Conservation (phyloP, 148 eudicot genomes). For the Cornus suecica region DNA sequence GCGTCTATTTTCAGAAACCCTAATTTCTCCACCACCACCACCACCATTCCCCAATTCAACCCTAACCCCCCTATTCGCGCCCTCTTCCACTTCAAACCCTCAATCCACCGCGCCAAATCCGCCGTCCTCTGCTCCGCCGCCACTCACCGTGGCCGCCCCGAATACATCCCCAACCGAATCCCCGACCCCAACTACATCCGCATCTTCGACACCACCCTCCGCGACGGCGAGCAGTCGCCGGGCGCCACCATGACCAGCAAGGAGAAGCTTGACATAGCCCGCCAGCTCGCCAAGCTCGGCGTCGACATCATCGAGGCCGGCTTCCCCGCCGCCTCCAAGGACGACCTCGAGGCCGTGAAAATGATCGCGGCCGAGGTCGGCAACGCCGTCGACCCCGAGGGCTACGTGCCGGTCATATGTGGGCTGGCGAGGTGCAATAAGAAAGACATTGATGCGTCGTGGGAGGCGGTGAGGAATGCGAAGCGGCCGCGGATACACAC, state of each 20-base stretch:
- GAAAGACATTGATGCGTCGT: conserved; percentile 73
- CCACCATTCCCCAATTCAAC: not conserved
- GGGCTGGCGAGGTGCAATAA: conserved; percentile 85
- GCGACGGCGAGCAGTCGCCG: conserved; percentile 95
- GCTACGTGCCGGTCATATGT: conserved; percentile 83
- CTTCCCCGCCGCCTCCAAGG: conserved; percentile 77
- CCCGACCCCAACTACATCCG: conserved; percentile 74
- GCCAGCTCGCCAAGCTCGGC: conserved; percentile 67
- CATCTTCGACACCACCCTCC: conserved; percentile 88
- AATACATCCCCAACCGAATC: conserved; percentile 61
- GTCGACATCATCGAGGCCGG: conserved; percentile 95
- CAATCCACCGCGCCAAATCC: not conserved
- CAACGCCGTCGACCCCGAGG: conserved; percentile 38
- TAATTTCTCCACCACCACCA: not conserved
- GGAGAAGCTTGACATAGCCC: conserved; percentile 81
- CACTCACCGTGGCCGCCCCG: conserved; percentile 35
- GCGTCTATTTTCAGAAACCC: conserved; percentile 19
- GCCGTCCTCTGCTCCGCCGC: conserved; percentile 19
- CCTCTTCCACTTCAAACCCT: not conserved
- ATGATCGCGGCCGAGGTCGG: conserved; percentile 72
- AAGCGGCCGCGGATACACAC: conserved; percentile 84
- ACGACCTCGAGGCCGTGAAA: conserved; percentile 79
- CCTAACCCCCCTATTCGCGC: conserved; percentile 10
- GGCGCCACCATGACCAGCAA: conserved; percentile 90
- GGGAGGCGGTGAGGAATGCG: conserved; percentile 86